phyloP scores from a whole-genome alignment of 176 grass and related monocot species.

The Eleusine indica region DNA sequence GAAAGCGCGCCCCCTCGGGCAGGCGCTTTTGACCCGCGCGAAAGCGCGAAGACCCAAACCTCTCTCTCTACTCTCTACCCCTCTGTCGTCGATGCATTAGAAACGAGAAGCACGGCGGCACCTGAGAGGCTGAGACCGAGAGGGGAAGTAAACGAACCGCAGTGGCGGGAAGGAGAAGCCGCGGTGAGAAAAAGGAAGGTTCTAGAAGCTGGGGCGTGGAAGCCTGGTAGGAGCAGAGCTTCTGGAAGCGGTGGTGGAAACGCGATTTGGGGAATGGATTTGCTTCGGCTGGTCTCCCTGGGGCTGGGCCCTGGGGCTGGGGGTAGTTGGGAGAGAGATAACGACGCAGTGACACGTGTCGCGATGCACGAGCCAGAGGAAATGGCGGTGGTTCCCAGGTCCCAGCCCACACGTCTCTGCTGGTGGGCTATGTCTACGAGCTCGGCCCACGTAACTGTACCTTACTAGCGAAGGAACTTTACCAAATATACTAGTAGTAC shows the following conservation, averaged over 20 bases:
- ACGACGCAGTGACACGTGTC: conserved; percentile 4
- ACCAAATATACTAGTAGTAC: not conserved
- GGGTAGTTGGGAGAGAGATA: not conserved
- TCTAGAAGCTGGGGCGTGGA: conserved; percentile 43
- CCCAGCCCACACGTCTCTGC: not conserved
- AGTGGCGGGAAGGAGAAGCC: not conserved
- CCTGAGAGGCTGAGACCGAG: conserved; percentile 19
- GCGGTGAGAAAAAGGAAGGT: conserved; percentile 24
- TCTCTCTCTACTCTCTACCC: not conserved
- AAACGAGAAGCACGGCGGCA: conserved; percentile 2
- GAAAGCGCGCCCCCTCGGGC: not conserved
- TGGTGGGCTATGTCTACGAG: not conserved
- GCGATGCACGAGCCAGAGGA: not conserved
- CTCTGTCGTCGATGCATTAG: not conserved
- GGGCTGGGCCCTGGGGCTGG: not conserved
- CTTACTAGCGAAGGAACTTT: conserved; percentile 28
- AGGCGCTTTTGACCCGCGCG: conserved; percentile 11
- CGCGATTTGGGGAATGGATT: conserved; percentile 5
- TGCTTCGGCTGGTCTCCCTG: not conserved
- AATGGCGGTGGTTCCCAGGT: not conserved
- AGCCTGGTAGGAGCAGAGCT: not conserved
- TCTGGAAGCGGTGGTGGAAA: conserved; percentile 38
- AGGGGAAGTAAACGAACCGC: not conserved
- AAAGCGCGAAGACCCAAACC: not conserved
- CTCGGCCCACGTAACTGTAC: not conserved